Conservation (phyloP, 768 basidiomycete species). For the Macrolepiota dolichaula region DNA sequence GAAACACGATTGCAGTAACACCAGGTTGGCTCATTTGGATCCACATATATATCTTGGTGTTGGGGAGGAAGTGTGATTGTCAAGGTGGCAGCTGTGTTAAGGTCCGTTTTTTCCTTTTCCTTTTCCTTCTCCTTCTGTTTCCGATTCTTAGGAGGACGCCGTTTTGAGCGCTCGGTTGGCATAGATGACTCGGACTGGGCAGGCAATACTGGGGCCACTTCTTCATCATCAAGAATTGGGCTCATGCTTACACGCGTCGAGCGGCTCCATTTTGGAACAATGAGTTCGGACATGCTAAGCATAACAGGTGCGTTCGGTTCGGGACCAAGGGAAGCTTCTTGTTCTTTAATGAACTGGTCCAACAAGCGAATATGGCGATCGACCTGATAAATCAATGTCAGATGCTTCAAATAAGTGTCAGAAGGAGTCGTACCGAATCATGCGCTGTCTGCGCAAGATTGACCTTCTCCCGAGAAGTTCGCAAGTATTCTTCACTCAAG, state of each 20-base stretch:
- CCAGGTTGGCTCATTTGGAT: conserved; percentile 59
- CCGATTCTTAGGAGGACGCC: conserved; percentile 12
- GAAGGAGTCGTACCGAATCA: conserved; percentile 52
- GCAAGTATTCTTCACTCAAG: conserved; percentile 55
- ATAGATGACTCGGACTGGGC: neutral
- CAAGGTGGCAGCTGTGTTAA: conserved; percentile 16
- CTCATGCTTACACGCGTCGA: conserved; percentile 32
- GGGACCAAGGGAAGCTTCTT: conserved; percentile 38
- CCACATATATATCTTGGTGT: conserved; percentile 19
- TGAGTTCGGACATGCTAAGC: conserved; percentile 51
- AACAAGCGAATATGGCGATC: conserved; percentile 77
- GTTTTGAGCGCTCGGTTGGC: neutral
- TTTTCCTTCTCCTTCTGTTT: conserved; percentile 21
- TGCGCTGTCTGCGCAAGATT: conserved; percentile 69
- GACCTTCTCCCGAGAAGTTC: conserved; percentile 73
- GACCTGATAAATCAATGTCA: conserved; percentile 41
- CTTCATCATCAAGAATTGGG: conserved; percentile 33
- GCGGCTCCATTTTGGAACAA: conserved; percentile 47
- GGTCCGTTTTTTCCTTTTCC: conserved; percentile 18
- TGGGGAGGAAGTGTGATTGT: conserved; percentile 35
- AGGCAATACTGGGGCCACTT: conserved; percentile 1
- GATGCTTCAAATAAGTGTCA: neutral
- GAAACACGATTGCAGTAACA: conserved; percentile 82
- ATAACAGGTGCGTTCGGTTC: conserved; percentile 41
- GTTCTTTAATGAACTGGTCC: conserved; percentile 59